phyloP scores from a whole-genome alignment of 768 basidiomycete genomes.

The Hebeloma cylindrosporum region DNA sequence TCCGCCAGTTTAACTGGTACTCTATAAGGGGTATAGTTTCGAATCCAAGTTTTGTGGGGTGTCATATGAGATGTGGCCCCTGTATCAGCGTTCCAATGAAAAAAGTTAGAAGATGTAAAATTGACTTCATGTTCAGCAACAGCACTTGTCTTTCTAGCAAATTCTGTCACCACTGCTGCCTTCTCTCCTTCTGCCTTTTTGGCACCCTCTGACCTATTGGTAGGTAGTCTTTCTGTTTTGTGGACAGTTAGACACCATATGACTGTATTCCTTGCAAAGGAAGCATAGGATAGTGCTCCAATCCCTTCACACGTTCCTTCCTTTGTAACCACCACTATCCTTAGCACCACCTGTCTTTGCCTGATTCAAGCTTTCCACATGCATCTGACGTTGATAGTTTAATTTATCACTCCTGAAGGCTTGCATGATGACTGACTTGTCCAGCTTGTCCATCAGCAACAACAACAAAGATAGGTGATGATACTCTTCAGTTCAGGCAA shows the following conservation, averaged over 20 bases:
- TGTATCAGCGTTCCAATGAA: constrained; percentile 11
- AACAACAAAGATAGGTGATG: not conserved
- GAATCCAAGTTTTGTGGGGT: constrained; percentile 4
- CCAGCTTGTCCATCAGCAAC: not conserved
- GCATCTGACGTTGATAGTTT: constrained; percentile 3
- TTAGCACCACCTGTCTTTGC: not conserved
- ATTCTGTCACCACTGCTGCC: too few species aligned
- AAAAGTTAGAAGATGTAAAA: constrained; percentile 10
- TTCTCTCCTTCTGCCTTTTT: too few species aligned
- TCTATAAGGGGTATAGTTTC: constrained; percentile 4
- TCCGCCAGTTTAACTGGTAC: constrained; percentile 9
- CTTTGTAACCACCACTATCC: too few species aligned
- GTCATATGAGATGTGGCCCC: constrained; percentile 8
- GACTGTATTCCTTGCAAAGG: not conserved
- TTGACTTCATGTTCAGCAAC: constrained; percentile 8
- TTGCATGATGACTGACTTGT: not conserved
- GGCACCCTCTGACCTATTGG: too few species aligned
- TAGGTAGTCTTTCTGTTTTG: not conserved
- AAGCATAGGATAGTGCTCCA: not conserved
- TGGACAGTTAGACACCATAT: not conserved
- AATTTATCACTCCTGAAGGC: not conserved
- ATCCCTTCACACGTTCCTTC: not conserved
- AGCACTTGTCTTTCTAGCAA: not conserved
- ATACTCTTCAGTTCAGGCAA: constrained; percentile 1
- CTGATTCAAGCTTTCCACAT: too few species aligned